Percentiles rank a stretch among this genome's conserved stretches.
phyloP scores from a whole-genome alignment of 1,284 basidiomycete genomes.

The Erythrobasidium hasegawianum region DNA sequence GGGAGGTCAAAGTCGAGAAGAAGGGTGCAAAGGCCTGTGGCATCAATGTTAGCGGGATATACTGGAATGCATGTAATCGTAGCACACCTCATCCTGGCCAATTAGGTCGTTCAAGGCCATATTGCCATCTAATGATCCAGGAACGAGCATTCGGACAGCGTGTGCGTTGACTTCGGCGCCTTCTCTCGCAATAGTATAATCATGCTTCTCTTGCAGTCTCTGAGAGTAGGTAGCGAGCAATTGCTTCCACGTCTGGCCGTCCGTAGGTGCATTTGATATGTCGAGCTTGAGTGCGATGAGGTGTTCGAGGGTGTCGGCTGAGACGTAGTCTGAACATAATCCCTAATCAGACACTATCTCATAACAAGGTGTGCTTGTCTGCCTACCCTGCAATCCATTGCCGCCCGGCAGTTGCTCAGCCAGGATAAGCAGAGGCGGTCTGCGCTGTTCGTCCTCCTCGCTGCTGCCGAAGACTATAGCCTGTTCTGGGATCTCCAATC shows the following conservation, averaged over 20 bases:
- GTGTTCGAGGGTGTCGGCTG: background rate
- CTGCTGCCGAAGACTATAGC: background rate
- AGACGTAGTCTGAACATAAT: background rate
- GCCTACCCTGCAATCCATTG: background rate
- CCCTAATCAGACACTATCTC: background rate
- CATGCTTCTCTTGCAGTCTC: conserved; percentile 20
- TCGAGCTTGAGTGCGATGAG: conserved; percentile 12
- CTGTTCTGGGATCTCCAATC: conserved; percentile 29
- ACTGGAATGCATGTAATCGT: background rate
- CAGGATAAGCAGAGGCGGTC: conserved; percentile 18
- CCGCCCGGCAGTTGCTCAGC: conserved; percentile 3
- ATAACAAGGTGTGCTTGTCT: background rate
- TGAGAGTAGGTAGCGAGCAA: conserved; percentile 10
- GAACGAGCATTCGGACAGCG: conserved; percentile 11
- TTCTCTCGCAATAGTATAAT: background rate
- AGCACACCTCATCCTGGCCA: conserved; percentile 17
- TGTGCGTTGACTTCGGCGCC: background rate
- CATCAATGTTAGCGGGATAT: background rate
- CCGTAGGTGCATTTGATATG: conserved; percentile 8
- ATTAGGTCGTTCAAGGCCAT: conserved; percentile 16
- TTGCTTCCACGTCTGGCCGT: conserved; percentile 9
- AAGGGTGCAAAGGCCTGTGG: conserved; percentile 11
- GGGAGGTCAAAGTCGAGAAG: background rate
- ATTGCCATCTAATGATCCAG: conserved; percentile 17
- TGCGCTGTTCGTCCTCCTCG: background rate